Percentiles rank a stretch among this genome's conserved stretches.
phyloP scores from a whole-genome alignment of 768 basidiomycete species.

The Rhizopogon vinicolor region DNA sequence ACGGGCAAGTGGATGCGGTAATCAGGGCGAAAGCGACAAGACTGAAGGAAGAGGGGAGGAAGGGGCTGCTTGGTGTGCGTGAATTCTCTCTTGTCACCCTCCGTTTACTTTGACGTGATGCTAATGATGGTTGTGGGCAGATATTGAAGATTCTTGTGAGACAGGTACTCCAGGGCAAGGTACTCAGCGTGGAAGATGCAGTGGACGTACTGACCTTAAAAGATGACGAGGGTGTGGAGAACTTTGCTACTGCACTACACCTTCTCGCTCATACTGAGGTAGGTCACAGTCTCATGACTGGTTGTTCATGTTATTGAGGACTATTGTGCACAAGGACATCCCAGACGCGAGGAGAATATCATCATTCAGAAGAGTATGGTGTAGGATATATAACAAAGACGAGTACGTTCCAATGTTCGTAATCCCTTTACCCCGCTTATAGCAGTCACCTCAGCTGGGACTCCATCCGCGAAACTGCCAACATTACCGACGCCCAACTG shows the following conservation, averaged over 20 bases:
- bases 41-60: slow-evolving; percentile 34
- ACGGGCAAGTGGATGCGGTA: slow-evolving; percentile 64
- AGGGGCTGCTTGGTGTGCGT: slow-evolving; percentile 41
- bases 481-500: slow-evolving; percentile 74
- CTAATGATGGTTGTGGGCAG: slow-evolving; percentile 27
- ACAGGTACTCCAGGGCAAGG: slow-evolving; percentile 67
- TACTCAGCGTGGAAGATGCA: slow-evolving; percentile 71
- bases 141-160: slow-evolving; percentile 68
- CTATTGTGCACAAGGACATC: slow-evolving; percentile 41
- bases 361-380: slow-evolving; percentile 77
- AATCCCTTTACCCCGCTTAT: neutral
- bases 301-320: neutral
- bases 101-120: neutral
- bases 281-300: slow-evolving; percentile 10
- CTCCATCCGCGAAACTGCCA: slow-evolving; percentile 64
- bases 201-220: slow-evolving; percentile 85
- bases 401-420: slow-evolving; percentile 51
- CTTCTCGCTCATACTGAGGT: slow-evolving; percentile 57
- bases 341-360: slow-evolving; percentile 67
- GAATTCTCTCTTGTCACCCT: neutral
- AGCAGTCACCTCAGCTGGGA: slow-evolving; percentile 59
- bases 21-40: slow-evolving; percentile 47
- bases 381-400: slow-evolving; percentile 83
- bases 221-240: slow-evolving; percentile 63
- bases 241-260: slow-evolving; percentile 67